These are phyloP conservation scores for Sporothrix pseudoabietina DNA, from an alignment of 2,329 filamentous ascomycete species.

Conservation along the genomic window DNA sequence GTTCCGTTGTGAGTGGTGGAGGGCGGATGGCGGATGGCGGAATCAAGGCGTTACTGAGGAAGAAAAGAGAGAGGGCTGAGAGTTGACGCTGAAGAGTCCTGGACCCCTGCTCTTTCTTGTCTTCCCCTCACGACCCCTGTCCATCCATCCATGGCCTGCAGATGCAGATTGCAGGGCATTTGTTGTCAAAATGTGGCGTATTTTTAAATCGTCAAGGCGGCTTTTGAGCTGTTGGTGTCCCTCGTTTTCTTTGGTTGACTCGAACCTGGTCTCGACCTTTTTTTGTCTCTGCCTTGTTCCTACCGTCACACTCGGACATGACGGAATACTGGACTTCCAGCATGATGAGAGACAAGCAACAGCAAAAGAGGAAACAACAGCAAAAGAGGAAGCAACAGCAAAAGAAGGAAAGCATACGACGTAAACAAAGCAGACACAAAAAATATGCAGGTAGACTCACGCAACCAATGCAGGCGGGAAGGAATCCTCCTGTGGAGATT, in stretches of 20 bases:
- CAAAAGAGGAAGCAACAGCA: too few species aligned
- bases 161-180: conserved; percentile 16
- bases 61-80: not conserved
- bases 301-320: not conserved
- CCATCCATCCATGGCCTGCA: not conserved
- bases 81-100: not conserved
- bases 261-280: not conserved
- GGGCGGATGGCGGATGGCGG: not conserved
- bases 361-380: too few species aligned
- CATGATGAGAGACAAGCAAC: not conserved
- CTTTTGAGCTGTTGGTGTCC: not conserved
- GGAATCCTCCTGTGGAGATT: not conserved
- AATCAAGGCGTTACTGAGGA: not conserved
- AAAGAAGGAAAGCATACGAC: not conserved
- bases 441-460: not conserved
- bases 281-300: not conserved
- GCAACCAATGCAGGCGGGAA: conserved; percentile 21
- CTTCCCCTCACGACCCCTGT: not conserved
- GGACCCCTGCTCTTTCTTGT: not conserved
- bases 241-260: not conserved
- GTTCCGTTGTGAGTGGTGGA: not conserved
- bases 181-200: conserved; percentile 14
- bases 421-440: not conserved
- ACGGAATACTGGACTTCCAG: not conserved
- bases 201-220: not conserved